Evolutionary conservation across 345 rosid species (phyloP).

Genomic region (Lenwebbia sp.): DNA sequence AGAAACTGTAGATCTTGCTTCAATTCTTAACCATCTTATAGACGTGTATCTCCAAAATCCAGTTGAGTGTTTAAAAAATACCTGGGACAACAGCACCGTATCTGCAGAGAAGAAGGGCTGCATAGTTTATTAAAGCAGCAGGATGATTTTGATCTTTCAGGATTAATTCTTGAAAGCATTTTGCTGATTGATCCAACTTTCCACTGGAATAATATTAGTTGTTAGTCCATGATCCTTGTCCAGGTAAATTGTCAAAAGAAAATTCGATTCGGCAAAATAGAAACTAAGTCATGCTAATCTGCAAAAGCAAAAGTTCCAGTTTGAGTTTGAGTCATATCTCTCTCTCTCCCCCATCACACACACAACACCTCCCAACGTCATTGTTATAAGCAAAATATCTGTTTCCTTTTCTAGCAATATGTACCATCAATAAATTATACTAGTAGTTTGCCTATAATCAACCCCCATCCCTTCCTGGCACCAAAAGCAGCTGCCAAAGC

Average conservation of each 20-base stretch:
- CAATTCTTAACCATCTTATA: neutral
- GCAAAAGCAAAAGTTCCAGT: neutral
- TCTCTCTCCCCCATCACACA: neutral
- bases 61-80: slow-evolving; percentile 12
- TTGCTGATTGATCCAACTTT: slow-evolving; percentile 67
- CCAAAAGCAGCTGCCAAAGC: neutral
- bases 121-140: slow-evolving; percentile 75
- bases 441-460: neutral
- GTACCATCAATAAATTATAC: neutral
- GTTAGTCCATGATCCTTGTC: neutral
- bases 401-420: neutral
- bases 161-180: slow-evolving; percentile 79
- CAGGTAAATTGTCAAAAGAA: neutral
- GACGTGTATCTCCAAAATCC: neutral
- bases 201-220: slow-evolving; percentile 42
- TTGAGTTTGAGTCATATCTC: neutral
- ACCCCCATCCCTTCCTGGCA: neutral
- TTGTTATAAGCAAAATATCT: neutral
- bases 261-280: neutral
- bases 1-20: neutral
- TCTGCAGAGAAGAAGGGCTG: slow-evolving; percentile 74
- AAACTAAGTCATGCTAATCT: neutral
- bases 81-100: slow-evolving; percentile 76
- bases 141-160: slow-evolving; percentile 94
- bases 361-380: neutral